Percentiles rank a stretch among this genome's conserved stretches.
Evolutionary conservation across 495 filamentous ascomycete genomes (phyloP).

Genomic region (Aspergillus taichungensis): DNA sequence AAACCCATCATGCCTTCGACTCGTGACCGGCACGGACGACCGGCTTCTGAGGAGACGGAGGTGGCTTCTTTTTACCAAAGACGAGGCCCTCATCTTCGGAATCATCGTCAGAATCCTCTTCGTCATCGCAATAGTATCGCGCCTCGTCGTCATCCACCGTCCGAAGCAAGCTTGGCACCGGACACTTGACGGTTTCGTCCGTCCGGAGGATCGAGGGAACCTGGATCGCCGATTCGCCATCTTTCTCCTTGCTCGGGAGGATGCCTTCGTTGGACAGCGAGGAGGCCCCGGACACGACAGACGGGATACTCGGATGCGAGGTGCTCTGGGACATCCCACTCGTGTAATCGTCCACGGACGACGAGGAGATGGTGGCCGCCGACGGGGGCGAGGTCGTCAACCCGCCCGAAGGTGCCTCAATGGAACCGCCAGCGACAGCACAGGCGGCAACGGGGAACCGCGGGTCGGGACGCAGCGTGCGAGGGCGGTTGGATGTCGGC

Average conservation of each 20-base stretch:
- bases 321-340: slow-evolving; percentile 55
- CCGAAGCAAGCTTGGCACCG: slow-evolving; percentile 12
- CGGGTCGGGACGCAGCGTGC: slow-evolving; percentile 10
- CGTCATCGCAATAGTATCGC: slow-evolving; percentile 38
- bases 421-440: slow-evolving; percentile 25
- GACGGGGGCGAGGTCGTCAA: slow-evolving; percentile 48
- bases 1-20: slow-evolving; percentile 3
- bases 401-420: slow-evolving; percentile 38
- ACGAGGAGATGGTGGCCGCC: slow-evolving; percentile 42
- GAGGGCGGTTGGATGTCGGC: slow-evolving; percentile 19
- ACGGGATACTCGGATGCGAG: slow-evolving; percentile 68
- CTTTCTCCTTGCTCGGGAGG: slow-evolving; percentile 17
- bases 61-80: slow-evolving; percentile 32
- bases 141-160: slow-evolving; percentile 33
- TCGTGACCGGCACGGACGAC: slow-evolving; percentile 7
- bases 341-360: slow-evolving; percentile 42
- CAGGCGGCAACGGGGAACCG: slow-evolving; percentile 43
- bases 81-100: slow-evolving; percentile 44
- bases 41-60: slow-evolving; percentile 14
- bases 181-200: slow-evolving; percentile 37
- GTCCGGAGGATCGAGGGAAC: slow-evolving; percentile 38
- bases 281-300: slow-evolving; percentile 69
- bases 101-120: slow-evolving; percentile 34
- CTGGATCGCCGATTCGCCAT: slow-evolving; percentile 14
- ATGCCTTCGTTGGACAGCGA: slow-evolving; percentile 53